These are phyloP conservation scores for Yamadazyma triangularis DNA, from an alignment of 1,139 yeast genomes.

Conservation along the genomic window DNA sequence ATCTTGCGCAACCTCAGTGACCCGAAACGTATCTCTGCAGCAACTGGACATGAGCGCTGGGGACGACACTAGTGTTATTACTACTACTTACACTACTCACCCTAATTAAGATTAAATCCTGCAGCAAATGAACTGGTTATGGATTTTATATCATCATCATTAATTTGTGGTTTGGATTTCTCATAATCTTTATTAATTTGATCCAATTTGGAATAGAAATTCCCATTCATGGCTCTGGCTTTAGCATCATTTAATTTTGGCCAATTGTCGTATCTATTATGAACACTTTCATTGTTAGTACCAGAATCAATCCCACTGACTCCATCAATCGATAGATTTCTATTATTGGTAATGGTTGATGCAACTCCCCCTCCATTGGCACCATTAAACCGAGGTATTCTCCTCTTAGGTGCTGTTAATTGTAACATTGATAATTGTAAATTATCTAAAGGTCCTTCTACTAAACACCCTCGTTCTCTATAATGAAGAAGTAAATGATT, in stretches of 20 bases:
- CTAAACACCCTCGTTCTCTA: slow-evolving; percentile 81
- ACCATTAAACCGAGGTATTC: slow-evolving; percentile 7
- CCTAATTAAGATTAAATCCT: slow-evolving; percentile 22
- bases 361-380: background rate
- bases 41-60: no score
- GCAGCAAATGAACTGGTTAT: slow-evolving; percentile 46
- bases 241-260: slow-evolving; percentile 15
- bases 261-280: slow-evolving; percentile 20
- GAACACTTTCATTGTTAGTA: background rate
- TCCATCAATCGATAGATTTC: no score
- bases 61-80: no score
- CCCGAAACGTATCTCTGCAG: no score
- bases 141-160: slow-evolving; percentile 46
- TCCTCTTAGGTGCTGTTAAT: slow-evolving; percentile 17
- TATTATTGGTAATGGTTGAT: background rate
- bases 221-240: slow-evolving; percentile 27
- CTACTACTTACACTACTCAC: no score
- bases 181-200: slow-evolving; percentile 20
- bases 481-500: slow-evolving; percentile 71
- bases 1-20: no score
- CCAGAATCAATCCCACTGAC: background rate
- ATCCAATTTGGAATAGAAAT: slow-evolving; percentile 40
- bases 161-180: slow-evolving; percentile 15
- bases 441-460: slow-evolving; percentile 86
- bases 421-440: slow-evolving; percentile 71